Base-by-base conservation (phyloP, 805 yeast genomes). In the Ogataea nitratoaversa region DNA sequence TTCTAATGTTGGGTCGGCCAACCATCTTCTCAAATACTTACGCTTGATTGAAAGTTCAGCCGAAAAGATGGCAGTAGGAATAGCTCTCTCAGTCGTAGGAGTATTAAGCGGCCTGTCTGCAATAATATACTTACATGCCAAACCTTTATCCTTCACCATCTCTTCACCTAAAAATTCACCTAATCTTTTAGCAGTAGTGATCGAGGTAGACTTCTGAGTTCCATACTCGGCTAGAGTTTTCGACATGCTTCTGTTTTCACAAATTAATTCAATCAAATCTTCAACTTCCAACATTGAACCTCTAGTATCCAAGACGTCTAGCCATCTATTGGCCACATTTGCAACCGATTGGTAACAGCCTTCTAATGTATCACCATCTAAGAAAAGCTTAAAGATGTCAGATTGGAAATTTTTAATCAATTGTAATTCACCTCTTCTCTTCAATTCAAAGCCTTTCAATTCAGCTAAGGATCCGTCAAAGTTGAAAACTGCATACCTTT, bases 401-500 rank as follows among this genome's bases (percentile, higher is more conserved):
- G 95, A 79, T 62, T 93, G 99, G 64, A 93, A 93, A 53, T 90
- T 89, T 57, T 93, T 95, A 60, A 93, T 88, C 42, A 93, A 67
- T 52, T 89, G 91, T 46, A 93, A 70, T 60, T 93, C 99, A 54
- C 99, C 99, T 63, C 99, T 79, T 66, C 99, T 77, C 57, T 93
- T 93, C 62, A 93, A 69, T 63, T 93, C 99, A 56, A 93, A 93
- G 6, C 99, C 99, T 61, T 93, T 93, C 54, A 93, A 70, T 63
- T 93, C 99, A 0, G 98, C 99, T 29, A 93, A 60, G 0, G 95
- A 70, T 1, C 98, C 98, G 61, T 95, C 97, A 41, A 84, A 79
- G 58, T 93, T 93, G 66, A 93, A 93, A 4, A 93, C 99, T 2
- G 99, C 99, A 56, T 93, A 93, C 54, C 99, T 76, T 55, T 93